Base-by-base conservation (phyloP, 1,284 basidiomycete genomes). In the Melampsora americana region DNA sequence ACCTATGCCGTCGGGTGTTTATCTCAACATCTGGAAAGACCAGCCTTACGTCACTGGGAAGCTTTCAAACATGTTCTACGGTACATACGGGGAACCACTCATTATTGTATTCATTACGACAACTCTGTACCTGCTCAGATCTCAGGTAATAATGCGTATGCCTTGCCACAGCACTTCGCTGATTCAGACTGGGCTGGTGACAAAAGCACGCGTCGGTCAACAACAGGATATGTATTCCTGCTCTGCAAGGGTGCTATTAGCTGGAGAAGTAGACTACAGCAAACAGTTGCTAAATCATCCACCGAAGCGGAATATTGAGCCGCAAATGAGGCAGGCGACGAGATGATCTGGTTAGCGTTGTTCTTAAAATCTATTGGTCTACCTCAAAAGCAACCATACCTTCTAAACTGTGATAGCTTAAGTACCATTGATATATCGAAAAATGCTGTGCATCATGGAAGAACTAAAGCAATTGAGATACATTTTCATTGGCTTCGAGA, bases 111-210 rank as follows among this genome's bases (percentile, higher is more conserved):
- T 11, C 18, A 60, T n/a, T 60, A 60, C n/a, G n/a, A n/a, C n/a
- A n/a, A n/a, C n/a, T n/a, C n/a, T n/a, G 11, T 11, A 20, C 20
- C 46, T 11, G 20, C 20, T 11, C 11, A 48, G 11, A 48, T 48
- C 46, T 11, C 20, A 11, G 20, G 46, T 20, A 48, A 60, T 60
- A n/a, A 60, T 26, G 23, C 11, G 9, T 60, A 60, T 60, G 20
- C 11, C 46, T n/a, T 26, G 23, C 56, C 56, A 16, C 9, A 18
- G 9, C 18, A 28, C 9, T 60, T 60, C 23, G 56, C 56, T 11
- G 56, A 60, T 26, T 9, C 56, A 16, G 56, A 60, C 56, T 60
- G 56, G 56, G 56, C 56, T 28, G 56, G 56, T n/a, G 56, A 28
- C 23, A 18, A 60, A 28, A 28, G 9, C 16, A 60, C 56, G 9